Base-by-base conservation (phyloP, 2,329 filamentous ascomycete species). In the Penicillium oxalicum region DNA sequence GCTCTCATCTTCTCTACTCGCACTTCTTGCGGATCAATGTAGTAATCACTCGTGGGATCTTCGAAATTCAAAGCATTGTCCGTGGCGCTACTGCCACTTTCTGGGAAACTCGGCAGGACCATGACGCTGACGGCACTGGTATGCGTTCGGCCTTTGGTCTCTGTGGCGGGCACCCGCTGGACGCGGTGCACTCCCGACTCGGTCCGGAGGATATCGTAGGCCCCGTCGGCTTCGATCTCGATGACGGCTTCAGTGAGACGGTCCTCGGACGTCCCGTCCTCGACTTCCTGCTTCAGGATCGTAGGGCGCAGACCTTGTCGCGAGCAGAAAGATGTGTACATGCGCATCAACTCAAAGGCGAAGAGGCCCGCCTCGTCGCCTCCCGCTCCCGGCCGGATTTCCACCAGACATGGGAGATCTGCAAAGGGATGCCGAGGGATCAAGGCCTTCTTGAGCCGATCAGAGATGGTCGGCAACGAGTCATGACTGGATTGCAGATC, bases 131-230 rank as follows among this genome's bases (percentile, higher is more conserved):
- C 91, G 9, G 91, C 91, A 63, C 87, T 93, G 9, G 93, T 98
- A 69, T 98, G 93, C 12, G 89, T 93, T 27, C 93, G 83, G 2
- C 93, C 93, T 65, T 89, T 91, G 57, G 78, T 87, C 68, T 98
- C 93, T 0, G 93, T 98, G 9, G 84, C 84, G 1, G 93, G 93
- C 3, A 98, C 85, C 26, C 93, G 83, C 74, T 98, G 93, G 0
- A 98, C 93, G 27, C 93, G 82, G 67, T 98, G 93, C 57, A 98
- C 93, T 29, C 93, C 93, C 3, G 91, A 88, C 70, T 98, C 93
- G 59, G 85, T 85, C 52, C 91, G 81, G 61, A 98, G 81, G 1
- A 82, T 64, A 51, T 86, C 88, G 69, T 95, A 98, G 24, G 90
- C 84, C 28, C 88, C 88, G 1, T 81, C 72, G 43, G 83, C 79